Evolutionary conservation across 2,329 filamentous ascomycete genomes (phyloP), one percentile per base, ranked within the genome.

Genomic region (Colletotrichum lindemuthianum): DNA sequence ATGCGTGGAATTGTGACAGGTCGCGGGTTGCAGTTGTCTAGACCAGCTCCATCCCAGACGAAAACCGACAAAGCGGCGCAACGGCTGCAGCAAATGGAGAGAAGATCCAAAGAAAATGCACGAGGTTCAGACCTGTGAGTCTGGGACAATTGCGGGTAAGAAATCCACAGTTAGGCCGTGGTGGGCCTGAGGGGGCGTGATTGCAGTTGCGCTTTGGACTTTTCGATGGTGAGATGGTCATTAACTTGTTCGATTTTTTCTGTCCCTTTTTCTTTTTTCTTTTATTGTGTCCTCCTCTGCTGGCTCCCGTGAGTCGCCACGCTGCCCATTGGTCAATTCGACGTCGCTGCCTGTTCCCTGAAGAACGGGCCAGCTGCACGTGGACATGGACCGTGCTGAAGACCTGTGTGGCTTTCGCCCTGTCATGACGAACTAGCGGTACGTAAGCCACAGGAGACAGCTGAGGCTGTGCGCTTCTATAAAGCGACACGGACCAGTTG

Each of bases 151-250:
- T 43, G 45, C 45, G 37, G 45, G 10, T 8, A 11, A 15, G 7
- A 8, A 36, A 49, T 58, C 54, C 54, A 58, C 45, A 57, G 49
- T 58, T 58, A 49, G 54, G 54, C 54, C 54, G 54, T 50, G 36
- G 54, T 58, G 54, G 54, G 36, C 44, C 41, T 24, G 34, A 43
- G 39, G 16, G 36, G 15, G 34, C 12, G 54, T 15, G 3, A 39
- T 34, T 37, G 13, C 40, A 36, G 36, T n/a, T 11, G 33, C 33
- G 4, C 24, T 24, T 24, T 24, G 4, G 24, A 24, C 24, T 24
- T 24, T 24, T 24, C 24, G 24, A 24, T 24, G 24, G 24, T 4
- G 24, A 24, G 24, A 4, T 24, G 24, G 24, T 24, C 24, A 24
- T 24, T 24, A 24, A 4, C 5, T 24, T 32, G 37, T 16, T 56